Evolutionary conservation across 202 grass and related monocot species (phyloP), one percentile per base, ranked within the genome.

Genomic region (Zizania palustris): DNA sequence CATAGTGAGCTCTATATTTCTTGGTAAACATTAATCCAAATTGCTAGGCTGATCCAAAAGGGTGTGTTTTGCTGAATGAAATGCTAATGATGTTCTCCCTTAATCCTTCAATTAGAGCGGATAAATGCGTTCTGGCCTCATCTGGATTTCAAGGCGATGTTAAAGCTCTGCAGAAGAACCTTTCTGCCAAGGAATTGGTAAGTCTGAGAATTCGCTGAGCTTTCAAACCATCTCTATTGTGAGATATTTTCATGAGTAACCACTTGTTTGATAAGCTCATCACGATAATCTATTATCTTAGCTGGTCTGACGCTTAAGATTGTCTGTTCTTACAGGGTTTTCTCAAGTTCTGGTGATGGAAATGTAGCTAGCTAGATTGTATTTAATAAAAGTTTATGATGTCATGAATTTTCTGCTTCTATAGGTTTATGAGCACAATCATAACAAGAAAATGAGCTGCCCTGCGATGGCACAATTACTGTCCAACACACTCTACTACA

Each of bases 401-500:
- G 13, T 16, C 28, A 53, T 64, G 4, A 45, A 3, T 35, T 66
- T 65, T 84, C 1, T 63, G 1, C n/a, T 12, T 58, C 79, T 72
- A 40, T 79, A 97, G 93, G 69, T 87, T n/a, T 97, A 93, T 79
- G 88, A 97, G 39, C 90, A 97, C 66, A 87, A 77, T 69, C 88
- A 93, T 87, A 97, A 91, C 83, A 97, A 97, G 84, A 89, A 97
- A 75, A 97, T 97, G 90, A 93, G 84, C 67, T 97, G 93, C 70
- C 88, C 93, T 72, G 93, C 88, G 1, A 93, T 93, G 90, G 90
- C 85, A 7, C 90, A 93, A 43, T 88, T 93, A 18, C 67, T 97
- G 35, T 97, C 93, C 3, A 97, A 97, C 83, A 97, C 90, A 12
- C 93, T 97, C 37, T 97, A 97, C 71, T 93, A 93, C 64, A 97